Evolutionary conservation across 805 yeast genomes (phyloP).

Genomic region (Priceomyces medius): DNA sequence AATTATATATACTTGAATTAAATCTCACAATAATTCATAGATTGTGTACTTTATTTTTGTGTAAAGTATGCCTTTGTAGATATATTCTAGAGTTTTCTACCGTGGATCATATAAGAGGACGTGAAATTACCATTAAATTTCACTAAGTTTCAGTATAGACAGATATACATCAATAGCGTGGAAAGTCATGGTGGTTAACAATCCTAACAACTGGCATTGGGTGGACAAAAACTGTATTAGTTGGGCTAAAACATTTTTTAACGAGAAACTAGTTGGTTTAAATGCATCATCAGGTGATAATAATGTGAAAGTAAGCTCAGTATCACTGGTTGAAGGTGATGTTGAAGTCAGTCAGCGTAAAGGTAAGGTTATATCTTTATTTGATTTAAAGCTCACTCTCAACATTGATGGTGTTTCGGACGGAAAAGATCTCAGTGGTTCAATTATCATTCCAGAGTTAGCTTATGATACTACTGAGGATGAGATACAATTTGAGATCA

Average conservation of each 20-base stretch:
- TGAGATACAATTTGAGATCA: slow-evolving; percentile 81
- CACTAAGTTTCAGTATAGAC: not conserved
- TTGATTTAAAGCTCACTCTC: slow-evolving; percentile 71
- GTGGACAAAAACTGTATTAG: slow-evolving; percentile 94
- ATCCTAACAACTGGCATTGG: slow-evolving; percentile 99
- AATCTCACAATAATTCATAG: not conserved
- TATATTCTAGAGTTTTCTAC: slow-evolving; percentile 16
- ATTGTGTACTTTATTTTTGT: slow-evolving; percentile 3
- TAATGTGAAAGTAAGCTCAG: slow-evolving; percentile 36
- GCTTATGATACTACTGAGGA: slow-evolving; percentile 88
- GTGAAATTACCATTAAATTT: not conserved
- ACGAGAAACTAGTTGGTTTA: slow-evolving; percentile 55
- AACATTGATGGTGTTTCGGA: slow-evolving; percentile 49
- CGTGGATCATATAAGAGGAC: not conserved
- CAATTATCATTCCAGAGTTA: slow-evolving; percentile 83
- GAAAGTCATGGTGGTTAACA: slow-evolving; percentile 82
- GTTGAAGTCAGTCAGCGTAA: slow-evolving; percentile 96
- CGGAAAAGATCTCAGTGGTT: slow-evolving; percentile 54
- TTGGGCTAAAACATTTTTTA: slow-evolving; percentile 83
- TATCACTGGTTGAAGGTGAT: slow-evolving; percentile 82
- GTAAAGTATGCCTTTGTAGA: slow-evolving; percentile 4
- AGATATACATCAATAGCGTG: not conserved
- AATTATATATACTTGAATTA: not conserved
- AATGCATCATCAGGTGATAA: slow-evolving; percentile 32
- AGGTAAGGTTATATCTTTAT: slow-evolving; percentile 90